Conservation (phyloP, 371 early-diverging fungal genomes). For the Mortierella sp. region DNA sequence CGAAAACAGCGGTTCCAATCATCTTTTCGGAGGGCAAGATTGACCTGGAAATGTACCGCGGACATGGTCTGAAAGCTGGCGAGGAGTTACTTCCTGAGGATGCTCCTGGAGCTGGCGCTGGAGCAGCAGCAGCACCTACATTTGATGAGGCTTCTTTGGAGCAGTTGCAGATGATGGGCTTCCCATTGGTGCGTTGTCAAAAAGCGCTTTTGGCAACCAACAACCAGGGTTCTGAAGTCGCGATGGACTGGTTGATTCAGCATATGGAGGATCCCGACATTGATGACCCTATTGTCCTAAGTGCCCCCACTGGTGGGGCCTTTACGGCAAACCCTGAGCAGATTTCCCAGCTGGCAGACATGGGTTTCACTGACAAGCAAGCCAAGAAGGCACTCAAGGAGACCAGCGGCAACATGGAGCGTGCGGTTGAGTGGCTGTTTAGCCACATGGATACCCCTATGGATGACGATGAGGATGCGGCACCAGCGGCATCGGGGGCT, state of each 20-base stretch:
- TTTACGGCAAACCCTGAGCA: constrained; percentile 63
- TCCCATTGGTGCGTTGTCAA: constrained; percentile 86
- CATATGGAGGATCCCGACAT: constrained; percentile 95
- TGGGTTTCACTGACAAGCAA: constrained; percentile 92
- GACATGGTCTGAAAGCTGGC: constrained; percentile 76
- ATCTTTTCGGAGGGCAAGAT: constrained; percentile 66
- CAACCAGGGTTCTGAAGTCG: constrained; percentile 86
- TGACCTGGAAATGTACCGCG: constrained; percentile 74
- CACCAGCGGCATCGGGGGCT: constrained; percentile 11
- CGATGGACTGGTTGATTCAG: constrained; percentile 96
- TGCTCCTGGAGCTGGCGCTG: constrained; percentile 36
- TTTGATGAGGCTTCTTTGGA: constrained; percentile 79
- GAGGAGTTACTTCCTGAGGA: constrained; percentile 86
- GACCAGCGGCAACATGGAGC: constrained; percentile 88
- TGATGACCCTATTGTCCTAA: constrained; percentile 46
- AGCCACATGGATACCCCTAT: constrained; percentile 85
- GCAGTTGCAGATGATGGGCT: constrained; percentile 92
- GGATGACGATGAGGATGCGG: constrained; percentile 51
- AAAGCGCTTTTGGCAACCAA: constrained; percentile 88
- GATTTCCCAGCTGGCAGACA: constrained; percentile 80
- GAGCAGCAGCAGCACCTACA: constrained; percentile 54
- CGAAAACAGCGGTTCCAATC: constrained; percentile 70
- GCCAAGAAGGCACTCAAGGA: constrained; percentile 88
- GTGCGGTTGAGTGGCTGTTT: constrained; percentile 97
- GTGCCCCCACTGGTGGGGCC: constrained; percentile 32